Evolutionary conservation across 208 protist genomes (phyloP).

Genomic region (Crithidia mellificae): DNA sequence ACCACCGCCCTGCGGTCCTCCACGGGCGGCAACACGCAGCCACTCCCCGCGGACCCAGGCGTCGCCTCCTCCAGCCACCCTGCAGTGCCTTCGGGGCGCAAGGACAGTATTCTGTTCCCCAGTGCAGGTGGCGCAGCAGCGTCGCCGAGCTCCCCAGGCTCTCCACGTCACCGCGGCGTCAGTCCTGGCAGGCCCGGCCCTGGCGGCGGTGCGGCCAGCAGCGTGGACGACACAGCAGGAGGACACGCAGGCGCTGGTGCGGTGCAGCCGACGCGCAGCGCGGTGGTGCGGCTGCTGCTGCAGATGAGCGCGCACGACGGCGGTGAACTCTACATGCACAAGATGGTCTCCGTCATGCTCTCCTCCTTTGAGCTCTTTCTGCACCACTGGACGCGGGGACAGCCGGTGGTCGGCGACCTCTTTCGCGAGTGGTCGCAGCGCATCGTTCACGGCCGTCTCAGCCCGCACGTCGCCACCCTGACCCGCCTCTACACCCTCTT

Average conservation of each 20-base stretch:
- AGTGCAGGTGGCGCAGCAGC: background rate
- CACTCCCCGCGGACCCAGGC: background rate
- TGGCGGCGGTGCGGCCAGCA: constrained; percentile 3
- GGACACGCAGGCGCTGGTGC: background rate
- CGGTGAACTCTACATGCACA: constrained; percentile 13
- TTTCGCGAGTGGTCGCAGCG: constrained; percentile 20
- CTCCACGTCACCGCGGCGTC: background rate
- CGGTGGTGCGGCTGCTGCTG: constrained; percentile 16
- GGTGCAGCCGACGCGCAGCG: constrained; percentile 7
- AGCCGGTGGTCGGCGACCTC: constrained; percentile 17
- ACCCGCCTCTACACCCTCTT: constrained; percentile 5
- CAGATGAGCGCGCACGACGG: constrained; percentile 19
- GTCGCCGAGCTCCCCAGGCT: background rate
- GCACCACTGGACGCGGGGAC: constrained; percentile 3
- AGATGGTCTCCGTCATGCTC: constrained; percentile 20
- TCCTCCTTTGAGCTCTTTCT: constrained; percentile 25
- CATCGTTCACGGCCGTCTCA: constrained; percentile 15
- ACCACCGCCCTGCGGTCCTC: constrained; percentile 1
- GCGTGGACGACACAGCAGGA: constrained; percentile 1
- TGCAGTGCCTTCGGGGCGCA: background rate
- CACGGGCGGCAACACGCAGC: background rate
- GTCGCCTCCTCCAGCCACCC: background rate
- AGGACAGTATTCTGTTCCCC: constrained; percentile 3
- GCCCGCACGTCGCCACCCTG: constrained; percentile 6
- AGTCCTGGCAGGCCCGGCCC: background rate